Evolutionary conservation across 257 asterid species (phyloP).

Genomic region (Plantago elongata): DNA sequence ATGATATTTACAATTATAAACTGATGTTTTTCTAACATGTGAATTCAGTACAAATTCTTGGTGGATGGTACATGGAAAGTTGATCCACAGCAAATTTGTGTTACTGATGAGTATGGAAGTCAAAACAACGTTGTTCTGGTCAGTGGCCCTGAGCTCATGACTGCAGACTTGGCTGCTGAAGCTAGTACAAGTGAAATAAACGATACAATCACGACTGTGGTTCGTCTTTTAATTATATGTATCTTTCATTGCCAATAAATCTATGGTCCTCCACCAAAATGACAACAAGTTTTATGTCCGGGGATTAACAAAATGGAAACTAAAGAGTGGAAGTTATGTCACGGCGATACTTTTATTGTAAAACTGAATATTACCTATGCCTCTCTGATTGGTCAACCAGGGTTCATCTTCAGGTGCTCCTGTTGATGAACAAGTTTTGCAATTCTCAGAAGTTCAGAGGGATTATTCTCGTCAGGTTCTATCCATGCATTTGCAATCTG

Average conservation of each 20-base stretch:
- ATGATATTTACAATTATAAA: not conserved
- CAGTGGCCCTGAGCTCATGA: slow-evolving; percentile 20
- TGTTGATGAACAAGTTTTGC: slow-evolving; percentile 23
- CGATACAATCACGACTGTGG: slow-evolving; percentile 19
- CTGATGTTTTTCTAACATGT: slow-evolving; percentile 3
- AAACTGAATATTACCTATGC: no score
- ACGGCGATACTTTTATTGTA: not conserved
- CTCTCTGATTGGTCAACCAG: slow-evolving; percentile 28
- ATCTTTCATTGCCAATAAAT: not conserved
- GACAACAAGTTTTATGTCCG: no score
- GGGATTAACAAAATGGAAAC: not conserved
- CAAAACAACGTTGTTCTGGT: slow-evolving; percentile 46
- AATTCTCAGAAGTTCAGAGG: slow-evolving; percentile 29
- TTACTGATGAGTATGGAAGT: slow-evolving; percentile 44
- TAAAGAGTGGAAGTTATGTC: not conserved
- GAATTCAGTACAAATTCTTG: slow-evolving; percentile 58
- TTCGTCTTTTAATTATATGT: slow-evolving; percentile 21
- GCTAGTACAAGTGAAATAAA: slow-evolving; percentile 23
- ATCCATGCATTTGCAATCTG: slow-evolving; percentile 43
- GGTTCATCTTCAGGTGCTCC: slow-evolving; percentile 35
- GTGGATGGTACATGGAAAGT: slow-evolving; percentile 63
- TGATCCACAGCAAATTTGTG: slow-evolving; percentile 51
- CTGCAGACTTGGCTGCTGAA: slow-evolving; percentile 24
- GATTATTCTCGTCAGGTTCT: slow-evolving; percentile 42
- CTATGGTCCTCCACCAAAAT: not conserved